Conservation (phyloP, 2,329 filamentous ascomycete genomes). For the Clarireedia hainanense region DNA sequence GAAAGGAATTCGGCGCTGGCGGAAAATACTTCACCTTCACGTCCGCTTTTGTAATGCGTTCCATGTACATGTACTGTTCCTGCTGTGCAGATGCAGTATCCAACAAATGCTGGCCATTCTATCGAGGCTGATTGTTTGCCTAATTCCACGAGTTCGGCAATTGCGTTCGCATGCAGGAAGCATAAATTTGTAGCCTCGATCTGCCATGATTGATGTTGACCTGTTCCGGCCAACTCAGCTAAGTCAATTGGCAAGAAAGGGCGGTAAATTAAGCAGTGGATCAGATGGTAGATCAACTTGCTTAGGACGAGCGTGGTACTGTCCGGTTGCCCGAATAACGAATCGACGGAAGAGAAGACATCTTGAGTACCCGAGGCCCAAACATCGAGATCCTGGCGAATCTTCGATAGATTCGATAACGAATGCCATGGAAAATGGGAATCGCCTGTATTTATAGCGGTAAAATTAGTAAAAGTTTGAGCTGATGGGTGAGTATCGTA, state of each 20-base stretch:
- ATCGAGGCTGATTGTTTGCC: constrained; percentile 61
- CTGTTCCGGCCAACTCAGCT: constrained; percentile 68
- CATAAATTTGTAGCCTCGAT: constrained; percentile 86
- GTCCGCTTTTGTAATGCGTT: constrained; percentile 57
- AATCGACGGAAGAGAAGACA: constrained; percentile 67
- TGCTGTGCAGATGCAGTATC: constrained; percentile 79
- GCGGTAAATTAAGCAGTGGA: constrained; percentile 80
- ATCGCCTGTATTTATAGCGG: constrained; percentile 45
- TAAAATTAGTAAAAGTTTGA: neutral
- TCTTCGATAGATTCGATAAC: constrained; percentile 76
- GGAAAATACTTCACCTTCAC: constrained; percentile 41
- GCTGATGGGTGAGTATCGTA: neutral
- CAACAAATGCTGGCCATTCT: constrained; percentile 81
- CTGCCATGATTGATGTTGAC: constrained; percentile 87
- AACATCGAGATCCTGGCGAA: constrained; percentile 74
- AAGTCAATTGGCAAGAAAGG: constrained; percentile 82
- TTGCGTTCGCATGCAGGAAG: constrained; percentile 79
- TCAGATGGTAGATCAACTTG: constrained; percentile 80
- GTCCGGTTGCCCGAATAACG: constrained; percentile 69
- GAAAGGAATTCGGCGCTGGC: constrained; percentile 63
- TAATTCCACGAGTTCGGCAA: constrained; percentile 73
- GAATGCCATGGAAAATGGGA: constrained; percentile 90
- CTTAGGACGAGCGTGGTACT: constrained; percentile 72
- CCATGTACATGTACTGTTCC: constrained; percentile 86
- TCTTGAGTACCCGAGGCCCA: constrained; percentile 80